These are phyloP conservation scores for Lachnellula cervina DNA, from an alignment of 2,329 filamentous ascomycete species.

Conservation along the genomic window DNA sequence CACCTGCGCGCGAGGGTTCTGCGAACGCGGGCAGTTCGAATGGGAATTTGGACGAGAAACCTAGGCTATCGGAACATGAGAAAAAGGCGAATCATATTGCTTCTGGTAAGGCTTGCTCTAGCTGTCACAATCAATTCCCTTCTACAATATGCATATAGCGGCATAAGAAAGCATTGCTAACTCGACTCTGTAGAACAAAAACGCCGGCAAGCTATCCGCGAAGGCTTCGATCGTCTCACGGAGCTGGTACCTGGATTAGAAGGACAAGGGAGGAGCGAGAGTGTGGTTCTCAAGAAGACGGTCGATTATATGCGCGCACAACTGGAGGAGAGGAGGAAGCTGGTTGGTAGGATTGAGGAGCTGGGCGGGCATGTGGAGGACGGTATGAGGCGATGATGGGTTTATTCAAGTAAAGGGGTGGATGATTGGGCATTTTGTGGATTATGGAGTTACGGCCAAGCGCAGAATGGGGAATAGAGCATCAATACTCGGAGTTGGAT, in stretches of 20 bases:
- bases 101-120: conserved; percentile 37
- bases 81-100: conserved; percentile 72
- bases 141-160: background rate
- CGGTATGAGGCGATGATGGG: conserved; percentile 21
- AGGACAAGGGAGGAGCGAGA: conserved; percentile 65
- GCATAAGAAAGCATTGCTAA: conserved; percentile 1
- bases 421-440: background rate
- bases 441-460: background rate
- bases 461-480: background rate
- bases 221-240: conserved; percentile 65
- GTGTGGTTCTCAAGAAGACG: conserved; percentile 57
- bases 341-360: conserved; percentile 46
- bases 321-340: conserved; percentile 44
- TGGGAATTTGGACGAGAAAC: conserved; percentile 44
- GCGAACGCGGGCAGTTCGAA: conserved; percentile 25
- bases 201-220: conserved; percentile 48
- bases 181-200: conserved; percentile 43
- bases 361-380: conserved; percentile 43
- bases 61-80: conserved; percentile 62
- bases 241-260: conserved; percentile 64
- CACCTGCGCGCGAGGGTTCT: conserved; percentile 24
- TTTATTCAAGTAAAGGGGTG: background rate
- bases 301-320: conserved; percentile 49
- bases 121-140: background rate
- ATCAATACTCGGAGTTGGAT: background rate